Conservation (phyloP, 257 asterid species). For the Cynanchum wilfordii region DNA sequence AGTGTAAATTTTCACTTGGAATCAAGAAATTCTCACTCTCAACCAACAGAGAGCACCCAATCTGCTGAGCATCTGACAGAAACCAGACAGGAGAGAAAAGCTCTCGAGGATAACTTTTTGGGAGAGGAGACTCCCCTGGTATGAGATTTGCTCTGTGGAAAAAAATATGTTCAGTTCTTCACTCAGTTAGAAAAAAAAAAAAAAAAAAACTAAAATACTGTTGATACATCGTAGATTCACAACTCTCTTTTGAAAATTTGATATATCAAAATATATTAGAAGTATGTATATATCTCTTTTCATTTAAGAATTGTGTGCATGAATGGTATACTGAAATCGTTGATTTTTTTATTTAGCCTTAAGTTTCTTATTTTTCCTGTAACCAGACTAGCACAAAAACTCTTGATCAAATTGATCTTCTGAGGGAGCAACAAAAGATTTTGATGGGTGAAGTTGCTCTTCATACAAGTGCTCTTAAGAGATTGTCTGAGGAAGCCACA, state of each 20-base stretch:
- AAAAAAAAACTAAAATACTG: not conserved
- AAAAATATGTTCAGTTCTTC: not conserved
- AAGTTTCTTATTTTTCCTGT: slow-evolving; percentile 15
- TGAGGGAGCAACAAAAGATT: slow-evolving; percentile 89
- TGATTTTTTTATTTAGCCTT: not conserved
- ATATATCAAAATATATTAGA: not conserved
- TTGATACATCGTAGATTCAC: not conserved
- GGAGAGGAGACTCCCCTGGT: slow-evolving; percentile 74
- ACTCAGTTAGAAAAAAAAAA: too few species aligned
- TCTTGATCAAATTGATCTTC: slow-evolving; percentile 79
- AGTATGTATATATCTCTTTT: not conserved
- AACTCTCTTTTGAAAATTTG: not conserved
- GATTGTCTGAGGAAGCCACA: slow-evolving; percentile 70
- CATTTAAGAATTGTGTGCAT: not conserved
- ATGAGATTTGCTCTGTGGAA: slow-evolving; percentile 17
- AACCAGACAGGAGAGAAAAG: slow-evolving; percentile 48
- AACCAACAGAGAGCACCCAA: slow-evolving; percentile 60
- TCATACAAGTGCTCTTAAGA: slow-evolving; percentile 73
- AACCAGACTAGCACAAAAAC: slow-evolving; percentile 62
- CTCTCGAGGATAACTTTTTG: slow-evolving; percentile 52
- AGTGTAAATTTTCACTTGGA: slow-evolving; percentile 53
- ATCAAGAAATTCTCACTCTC: slow-evolving; percentile 59
- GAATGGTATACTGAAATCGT: not conserved
- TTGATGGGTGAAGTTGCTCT: slow-evolving; percentile 88
- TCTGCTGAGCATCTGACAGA: slow-evolving; percentile 56